phyloP scores from a whole-genome alignment of 2,329 filamentous ascomycete genomes.

The Dactylonectria estremocensis region DNA sequence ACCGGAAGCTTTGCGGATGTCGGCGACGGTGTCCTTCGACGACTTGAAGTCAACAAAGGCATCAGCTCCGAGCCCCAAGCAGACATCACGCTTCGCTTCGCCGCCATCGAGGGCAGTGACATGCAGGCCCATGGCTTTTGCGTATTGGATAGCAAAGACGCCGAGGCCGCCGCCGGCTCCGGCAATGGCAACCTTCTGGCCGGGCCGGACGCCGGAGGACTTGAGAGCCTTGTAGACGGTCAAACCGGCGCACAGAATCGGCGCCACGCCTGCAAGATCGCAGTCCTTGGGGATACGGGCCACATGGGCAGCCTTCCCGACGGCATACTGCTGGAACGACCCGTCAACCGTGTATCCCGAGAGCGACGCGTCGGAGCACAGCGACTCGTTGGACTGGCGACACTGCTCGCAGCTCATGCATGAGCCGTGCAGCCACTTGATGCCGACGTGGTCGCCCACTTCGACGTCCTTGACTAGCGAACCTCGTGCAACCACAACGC shows the following conservation, averaged over 20 bases:
- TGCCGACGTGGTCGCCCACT: conserved; percentile 24
- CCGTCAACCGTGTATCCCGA: conserved; percentile 31
- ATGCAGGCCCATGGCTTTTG: conserved; percentile 28
- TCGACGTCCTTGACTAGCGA: conserved; percentile 19
- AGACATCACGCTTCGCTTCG: conserved; percentile 17
- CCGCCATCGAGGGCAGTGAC: conserved; percentile 28
- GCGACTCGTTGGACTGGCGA: conserved; percentile 22
- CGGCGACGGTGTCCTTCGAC: conserved; percentile 18
- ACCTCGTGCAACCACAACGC: conserved; percentile 25
- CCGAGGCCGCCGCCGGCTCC: conserved; percentile 28
- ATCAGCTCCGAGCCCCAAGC: conserved; percentile 17
- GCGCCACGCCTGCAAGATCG: conserved; percentile 23
- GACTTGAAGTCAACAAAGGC: conserved; percentile 24
- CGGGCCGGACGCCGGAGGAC: conserved; percentile 6
- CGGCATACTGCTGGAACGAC: conserved; percentile 31
- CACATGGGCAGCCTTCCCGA: conserved; percentile 28
- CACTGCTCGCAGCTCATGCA: conserved; percentile 21
- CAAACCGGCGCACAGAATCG: conserved; percentile 29
- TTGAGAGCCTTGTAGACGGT: conserved; percentile 30
- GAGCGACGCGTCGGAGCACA: conserved; percentile 21
- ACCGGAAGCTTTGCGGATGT: conserved; percentile 21
- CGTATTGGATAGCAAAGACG: conserved; percentile 26
- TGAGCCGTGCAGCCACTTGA: conserved; percentile 31
- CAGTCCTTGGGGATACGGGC: conserved; percentile 25
- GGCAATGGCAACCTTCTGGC: conserved; percentile 23